These are phyloP conservation scores for Trichophaea hybrida DNA, from an alignment of 2,329 filamentous ascomycete genomes.

Conservation along the genomic window DNA sequence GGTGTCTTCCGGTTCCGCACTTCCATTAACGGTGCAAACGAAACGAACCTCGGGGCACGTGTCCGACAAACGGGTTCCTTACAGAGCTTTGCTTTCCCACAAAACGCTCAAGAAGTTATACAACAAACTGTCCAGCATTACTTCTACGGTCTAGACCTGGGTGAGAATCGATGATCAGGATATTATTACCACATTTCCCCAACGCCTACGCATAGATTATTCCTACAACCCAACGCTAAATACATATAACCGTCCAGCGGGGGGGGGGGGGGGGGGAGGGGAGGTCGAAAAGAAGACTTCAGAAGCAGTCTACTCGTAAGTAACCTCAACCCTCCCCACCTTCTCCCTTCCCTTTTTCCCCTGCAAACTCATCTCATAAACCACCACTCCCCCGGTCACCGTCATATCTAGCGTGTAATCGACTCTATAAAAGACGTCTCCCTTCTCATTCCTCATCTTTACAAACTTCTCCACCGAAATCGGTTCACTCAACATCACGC, in stretches of 20 bases:
- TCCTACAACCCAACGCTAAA: background rate
- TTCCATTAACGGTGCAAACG: no score
- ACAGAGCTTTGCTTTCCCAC: no score
- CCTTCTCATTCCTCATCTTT: slow-evolving; percentile 22
- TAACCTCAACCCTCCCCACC: slow-evolving; percentile 21
- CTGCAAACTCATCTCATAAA: slow-evolving; percentile 21
- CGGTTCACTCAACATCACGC: slow-evolving; percentile 22
- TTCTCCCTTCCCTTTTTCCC: slow-evolving; percentile 14
- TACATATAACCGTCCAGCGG: background rate
- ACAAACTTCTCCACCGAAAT: slow-evolving; percentile 18
- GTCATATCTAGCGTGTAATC: slow-evolving; percentile 24
- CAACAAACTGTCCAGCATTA: no score
- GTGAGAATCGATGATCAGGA: no score
- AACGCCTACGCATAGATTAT: background rate
- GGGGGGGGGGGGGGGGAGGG: no score
- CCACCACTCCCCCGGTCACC: slow-evolving; percentile 17
- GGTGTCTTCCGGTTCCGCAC: no score
- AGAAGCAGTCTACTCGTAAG: slow-evolving; percentile 15
- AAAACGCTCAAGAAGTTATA: no score
- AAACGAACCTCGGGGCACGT: no score
- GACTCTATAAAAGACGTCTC: slow-evolving; percentile 20
- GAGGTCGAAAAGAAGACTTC: no score
- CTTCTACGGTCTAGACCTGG: no score
- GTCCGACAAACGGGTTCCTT: no score
- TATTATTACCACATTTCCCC: background rate